Base-by-base conservation (phyloP, 1,284 basidiomycete species). In the Ceratobasidium sp. region DNA sequence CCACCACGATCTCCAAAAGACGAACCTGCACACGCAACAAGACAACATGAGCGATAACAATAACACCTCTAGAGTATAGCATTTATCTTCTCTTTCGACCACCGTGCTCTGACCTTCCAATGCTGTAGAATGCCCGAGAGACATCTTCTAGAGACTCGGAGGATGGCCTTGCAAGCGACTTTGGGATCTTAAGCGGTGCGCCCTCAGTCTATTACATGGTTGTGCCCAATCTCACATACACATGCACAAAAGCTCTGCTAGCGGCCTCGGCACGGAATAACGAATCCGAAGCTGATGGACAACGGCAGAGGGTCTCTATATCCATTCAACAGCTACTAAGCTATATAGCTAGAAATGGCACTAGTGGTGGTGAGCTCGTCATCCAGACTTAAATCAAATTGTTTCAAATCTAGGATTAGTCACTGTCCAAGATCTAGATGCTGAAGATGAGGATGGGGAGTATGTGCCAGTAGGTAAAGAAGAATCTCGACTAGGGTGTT, bases 391-490 rank as follows among this genome's bases (percentile, higher is more conserved):
- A 58, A 23, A 26, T 13, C 15, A 23, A 23, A 23, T 12, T 15
- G 10, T 33, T 23, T 53, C 66, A 49, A 63, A 12, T 49, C 33
- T 13, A 39, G 39, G 26, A n/a, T 12, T 28, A 77, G 53, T 20
- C 33, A 42, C 18, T 3, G 67, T 28, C 40, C 33, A 42, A 33
- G 51, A 56, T 55, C 42, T 39, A 15, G 60, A 10, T 40, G 60
- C 84, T 80, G 84, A 85, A 80, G 80, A 78, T 63, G 83, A 79
- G 6, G 81, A 71, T 63, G 61, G 68, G 44, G 77, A 79, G n/a
- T n/a, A n/a, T n/a, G n/a, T n/a, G n/a, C n/a, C n/a, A n/a, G n/a
- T n/a, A n/a, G n/a, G n/a, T n/a, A n/a, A n/a, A n/a, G n/a, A n/a
- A n/a, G n/a, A n/a, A n/a, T n/a, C n/a, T n/a, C n/a, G n/a, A n/a